Evolutionary conservation across 2,329 filamentous ascomycete genomes (phyloP).

Genomic region (Metarhizium robertsii): DNA sequence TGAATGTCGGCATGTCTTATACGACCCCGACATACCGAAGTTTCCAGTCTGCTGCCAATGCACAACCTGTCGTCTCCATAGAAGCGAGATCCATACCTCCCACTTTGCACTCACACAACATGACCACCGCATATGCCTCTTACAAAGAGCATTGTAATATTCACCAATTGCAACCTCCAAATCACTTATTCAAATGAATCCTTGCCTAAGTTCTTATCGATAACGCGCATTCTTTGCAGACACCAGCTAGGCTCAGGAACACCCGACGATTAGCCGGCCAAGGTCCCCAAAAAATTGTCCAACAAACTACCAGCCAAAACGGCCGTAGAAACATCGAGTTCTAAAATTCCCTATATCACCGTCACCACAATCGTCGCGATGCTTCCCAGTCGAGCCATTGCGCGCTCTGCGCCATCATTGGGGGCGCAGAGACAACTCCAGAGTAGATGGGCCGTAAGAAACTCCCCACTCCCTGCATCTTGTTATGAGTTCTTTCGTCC

Average conservation of each 20-base stretch:
- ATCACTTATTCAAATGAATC: too few species aligned
- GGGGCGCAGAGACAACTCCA: conserved; percentile 20
- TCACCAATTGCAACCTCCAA: too few species aligned
- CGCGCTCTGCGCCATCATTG: conserved; percentile 27
- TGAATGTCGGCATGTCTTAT: too few species aligned
- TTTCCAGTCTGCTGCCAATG: too few species aligned
- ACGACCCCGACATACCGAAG: too few species aligned
- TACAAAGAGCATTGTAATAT: too few species aligned
- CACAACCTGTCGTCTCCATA: too few species aligned
- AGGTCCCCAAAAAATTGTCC: conserved; percentile 20
- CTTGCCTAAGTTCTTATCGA: neutral
- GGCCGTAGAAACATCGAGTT: neutral
- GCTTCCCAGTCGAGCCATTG: conserved; percentile 36
- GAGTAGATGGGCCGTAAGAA: conserved; percentile 17
- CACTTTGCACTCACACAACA: too few species aligned
- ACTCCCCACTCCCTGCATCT: neutral
- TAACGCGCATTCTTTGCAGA: neutral
- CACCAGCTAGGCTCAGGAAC: neutral
- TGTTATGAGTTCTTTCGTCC: neutral
- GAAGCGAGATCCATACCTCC: too few species aligned
- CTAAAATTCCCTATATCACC: neutral
- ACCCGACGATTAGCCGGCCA: conserved; percentile 27
- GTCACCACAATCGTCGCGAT: conserved; percentile 20
- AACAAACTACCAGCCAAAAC: neutral
- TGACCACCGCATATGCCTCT: too few species aligned